A percentile compares a stretch with the other conserved stretches of the same genome.
These are phyloP conservation scores for Moesziomyces sp. DNA, from an alignment of 1,284 basidiomycete genomes.

Conservation along the genomic window DNA sequence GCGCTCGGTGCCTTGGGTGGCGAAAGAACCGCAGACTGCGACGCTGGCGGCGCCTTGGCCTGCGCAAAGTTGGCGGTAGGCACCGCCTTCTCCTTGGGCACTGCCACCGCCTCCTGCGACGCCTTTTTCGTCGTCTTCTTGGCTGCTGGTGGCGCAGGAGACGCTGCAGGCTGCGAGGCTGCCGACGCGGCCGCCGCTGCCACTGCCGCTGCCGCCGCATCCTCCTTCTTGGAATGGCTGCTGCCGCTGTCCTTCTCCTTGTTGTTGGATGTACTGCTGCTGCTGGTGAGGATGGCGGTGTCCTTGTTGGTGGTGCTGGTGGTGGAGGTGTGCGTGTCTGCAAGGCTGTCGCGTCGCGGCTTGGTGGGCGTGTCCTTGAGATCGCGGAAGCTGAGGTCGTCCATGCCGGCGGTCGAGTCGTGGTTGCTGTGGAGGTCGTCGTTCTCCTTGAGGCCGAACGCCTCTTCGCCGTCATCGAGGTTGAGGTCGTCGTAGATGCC, in stretches of 20 bases:
- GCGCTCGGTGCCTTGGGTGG: conserved; percentile 55
- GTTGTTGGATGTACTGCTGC: conserved; percentile 57
- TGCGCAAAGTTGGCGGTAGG: conserved; percentile 81
- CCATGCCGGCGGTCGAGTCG: conserved; percentile 70
- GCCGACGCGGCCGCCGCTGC: conserved; percentile 15
- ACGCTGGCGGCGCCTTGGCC: conserved; percentile 71
- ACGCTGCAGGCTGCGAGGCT: conserved; percentile 11
- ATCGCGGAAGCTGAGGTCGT: conserved; percentile 57
- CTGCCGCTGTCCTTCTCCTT: conserved; percentile 64
- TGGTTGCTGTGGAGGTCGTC: conserved; percentile 74
- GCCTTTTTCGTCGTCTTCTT: conserved; percentile 53
- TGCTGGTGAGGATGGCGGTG: conserved; percentile 73
- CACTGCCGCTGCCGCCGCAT: conserved; percentile 9
- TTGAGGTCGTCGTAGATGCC: conserved; percentile 98
- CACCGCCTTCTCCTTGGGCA: conserved; percentile 74
- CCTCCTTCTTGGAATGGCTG: conserved; percentile 34
- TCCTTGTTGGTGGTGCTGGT: conserved; percentile 73
- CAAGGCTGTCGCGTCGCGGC: conserved; percentile 38
- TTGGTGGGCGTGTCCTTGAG: conserved; percentile 43
- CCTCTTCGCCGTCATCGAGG: conserved; percentile 88
- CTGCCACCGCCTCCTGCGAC: conserved; percentile 42
- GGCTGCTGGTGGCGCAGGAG: conserved; percentile 20
- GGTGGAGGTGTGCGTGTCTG: conserved; percentile 67
- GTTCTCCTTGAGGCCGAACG: conserved; percentile 70
- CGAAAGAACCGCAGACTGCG: conserved; percentile 48